Conservation (phyloP, 1,139 yeast species). For the Pichia sp. region DNA sequence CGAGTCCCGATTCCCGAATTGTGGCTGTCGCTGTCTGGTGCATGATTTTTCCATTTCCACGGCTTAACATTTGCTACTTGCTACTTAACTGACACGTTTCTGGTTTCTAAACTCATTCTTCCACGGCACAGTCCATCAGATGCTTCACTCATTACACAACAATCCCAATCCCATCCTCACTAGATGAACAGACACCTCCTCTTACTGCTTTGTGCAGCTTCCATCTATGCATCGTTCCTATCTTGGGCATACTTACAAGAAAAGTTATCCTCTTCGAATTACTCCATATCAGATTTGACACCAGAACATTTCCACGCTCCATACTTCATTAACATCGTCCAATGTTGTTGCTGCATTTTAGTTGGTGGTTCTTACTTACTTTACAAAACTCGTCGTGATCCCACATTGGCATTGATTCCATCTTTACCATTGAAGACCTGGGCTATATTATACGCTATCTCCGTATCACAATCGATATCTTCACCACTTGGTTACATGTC, state of each 20-base stretch:
- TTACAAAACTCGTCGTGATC: slow-evolving; percentile 27
- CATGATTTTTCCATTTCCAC: too few species aligned
- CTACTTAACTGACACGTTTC: too few species aligned
- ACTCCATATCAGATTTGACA: slow-evolving; percentile 42
- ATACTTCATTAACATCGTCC: slow-evolving; percentile 63
- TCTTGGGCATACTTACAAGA: slow-evolving; percentile 93
- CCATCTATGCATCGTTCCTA: slow-evolving; percentile 78
- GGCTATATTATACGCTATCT: slow-evolving; percentile 42
- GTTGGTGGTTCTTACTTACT: slow-evolving; percentile 58
- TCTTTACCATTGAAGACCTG: slow-evolving; percentile 23
- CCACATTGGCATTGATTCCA: slow-evolving; percentile 28
- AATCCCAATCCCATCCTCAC: too few species aligned
- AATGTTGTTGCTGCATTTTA: slow-evolving; percentile 63
- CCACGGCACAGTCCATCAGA: too few species aligned
- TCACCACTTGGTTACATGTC: slow-evolving; percentile 76
- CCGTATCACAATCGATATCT: slow-evolving; percentile 73
- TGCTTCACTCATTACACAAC: too few species aligned
- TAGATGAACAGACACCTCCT: slow-evolving; percentile 4
- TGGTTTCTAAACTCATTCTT: too few species aligned
- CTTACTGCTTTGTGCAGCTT: slow-evolving; percentile 47
- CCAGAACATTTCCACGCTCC: slow-evolving; percentile 55
- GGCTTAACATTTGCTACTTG: too few species aligned
- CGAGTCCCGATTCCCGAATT: too few species aligned
- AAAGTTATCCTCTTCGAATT: slow-evolving; percentile 71
- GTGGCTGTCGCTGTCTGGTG: too few species aligned